Evolutionary conservation across 257 asterid genomes (phyloP), one percentile per base, ranked within the genome.

Genomic region (Buddleja alternifolia): DNA sequence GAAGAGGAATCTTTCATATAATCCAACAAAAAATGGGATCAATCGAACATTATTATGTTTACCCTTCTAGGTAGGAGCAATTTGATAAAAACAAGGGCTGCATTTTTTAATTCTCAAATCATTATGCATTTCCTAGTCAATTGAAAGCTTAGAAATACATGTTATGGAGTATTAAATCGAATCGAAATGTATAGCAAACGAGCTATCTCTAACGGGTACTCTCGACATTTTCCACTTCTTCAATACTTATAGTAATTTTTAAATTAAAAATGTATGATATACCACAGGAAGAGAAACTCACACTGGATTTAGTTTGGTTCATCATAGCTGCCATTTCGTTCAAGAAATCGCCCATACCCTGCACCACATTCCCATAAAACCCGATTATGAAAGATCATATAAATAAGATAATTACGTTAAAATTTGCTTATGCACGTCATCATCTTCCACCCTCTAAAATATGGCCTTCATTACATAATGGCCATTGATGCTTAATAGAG

Each of bases 261-360:
- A 29, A 7, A 24, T 24, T 19, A 56, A 39, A 50, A 1, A 0
- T 4, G 4, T 14, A 47, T 59, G 34, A 64, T 15, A 14, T 41
- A 8, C 10, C n/a, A 44, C 6, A 47, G 21, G 24, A 39, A 57
- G 46, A 66, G 39, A 42, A 46, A 77, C 96, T 86, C 83, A 89
- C 96, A 14, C 63, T 55, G 37, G 87, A 16, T 63, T 82, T 77
- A 52, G 77, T 74, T 76, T 89, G 88, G 78, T 60, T 77, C 97
- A 92, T 92, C 96, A 92, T 87, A 14, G 81, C 62, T 24, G 81
- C 86, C 98, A 92, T 92, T 78, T 92, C 98, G 62, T 82, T 81
- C 82, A 92, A 66, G 80, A 89, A 92, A 1, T 84, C 96, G 6
- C 95, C 97, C 98, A 92, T 89, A 15, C 97, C 98, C 98, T 92